These are phyloP conservation scores for Iberis pinnata DNA, from an alignment of 345 rosid genomes.

Conservation along the genomic window DNA sequence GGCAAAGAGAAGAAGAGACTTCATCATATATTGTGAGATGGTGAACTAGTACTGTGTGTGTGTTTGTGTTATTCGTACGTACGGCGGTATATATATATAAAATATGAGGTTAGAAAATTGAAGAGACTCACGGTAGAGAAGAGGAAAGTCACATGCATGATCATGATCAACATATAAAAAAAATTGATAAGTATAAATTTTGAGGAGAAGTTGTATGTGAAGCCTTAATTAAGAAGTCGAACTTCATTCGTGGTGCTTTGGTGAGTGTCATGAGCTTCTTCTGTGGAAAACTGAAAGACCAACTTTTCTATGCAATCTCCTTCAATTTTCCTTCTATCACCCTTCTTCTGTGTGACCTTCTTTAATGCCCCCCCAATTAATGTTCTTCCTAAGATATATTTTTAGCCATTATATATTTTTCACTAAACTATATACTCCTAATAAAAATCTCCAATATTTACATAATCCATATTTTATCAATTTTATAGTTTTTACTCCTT, in stretches of 20 bases:
- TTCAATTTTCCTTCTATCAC: conserved; percentile 17
- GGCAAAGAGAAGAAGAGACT: conserved; percentile 25
- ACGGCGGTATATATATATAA: conserved; percentile 24
- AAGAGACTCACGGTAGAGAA: conserved; percentile 68
- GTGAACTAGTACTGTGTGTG: background rate
- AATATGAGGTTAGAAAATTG: conserved; percentile 36
- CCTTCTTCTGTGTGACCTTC: conserved; percentile 30
- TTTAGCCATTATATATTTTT: too few relatives aligned
- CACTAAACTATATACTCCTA: too few relatives aligned
- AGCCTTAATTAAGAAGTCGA: conserved; percentile 21
- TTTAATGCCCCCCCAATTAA: conserved; percentile 22
- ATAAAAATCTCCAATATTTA: too few relatives aligned
- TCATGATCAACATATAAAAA: conserved; percentile 17
- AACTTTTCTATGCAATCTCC: conserved; percentile 27
- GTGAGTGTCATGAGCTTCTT: conserved; percentile 33
- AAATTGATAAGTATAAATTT: conserved; percentile 13
- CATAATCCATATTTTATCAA: too few relatives aligned
- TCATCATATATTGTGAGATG: conserved; percentile 7
- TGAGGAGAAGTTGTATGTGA: conserved; percentile 10
- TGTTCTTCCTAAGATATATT: too few relatives aligned
- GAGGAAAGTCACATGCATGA: conserved; percentile 54
- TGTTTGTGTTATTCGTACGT: background rate
- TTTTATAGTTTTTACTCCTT: too few relatives aligned
- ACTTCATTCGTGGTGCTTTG: conserved; percentile 26
- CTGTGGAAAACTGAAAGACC: conserved; percentile 21